Base-by-base conservation (phyloP, 2,329 filamentous ascomycete species). In the Diaporthe amygdali region DNA sequence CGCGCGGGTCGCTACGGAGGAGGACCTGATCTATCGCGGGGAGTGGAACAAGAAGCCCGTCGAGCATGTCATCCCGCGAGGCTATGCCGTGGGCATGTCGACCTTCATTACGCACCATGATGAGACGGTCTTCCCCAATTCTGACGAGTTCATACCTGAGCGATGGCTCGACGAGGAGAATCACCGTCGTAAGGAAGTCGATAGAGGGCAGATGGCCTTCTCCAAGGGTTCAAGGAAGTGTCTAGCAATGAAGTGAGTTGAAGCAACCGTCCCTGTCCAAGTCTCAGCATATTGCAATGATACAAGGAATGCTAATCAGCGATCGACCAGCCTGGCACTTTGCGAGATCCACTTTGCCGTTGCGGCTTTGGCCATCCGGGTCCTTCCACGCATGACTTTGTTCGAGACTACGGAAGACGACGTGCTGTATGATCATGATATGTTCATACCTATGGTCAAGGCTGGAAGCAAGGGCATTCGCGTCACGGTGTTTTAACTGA, bases 51-150 rank as follows among this genome's bases (percentile, higher is more conserved):
- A 74, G 41, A 64, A 41, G 51, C 39, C 20, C 12, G 63, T 71
- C 25, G 64, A 72, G 17, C 72, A 73, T 30, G 39, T 67, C 6
- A 73, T 77, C 37, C 76, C 75, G 6, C 68, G 71, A n/a, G 74
- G 75, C 27, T 70, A 69, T 1, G 72, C 75, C 15, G 64, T 76
- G 2, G 71, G 72, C 5, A 74, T 73, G 73, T 71, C 69, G 1
- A 66, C 74, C 0, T 75, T 71, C 55, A 66, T 74, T 56, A 71
- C 70, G 20, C 70, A 73, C 59, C 68, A 71, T 9, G 71, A 76
- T 55, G 66, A 72, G 34, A 34, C 30, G 5, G 32, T 75, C 15
- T 75, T 74, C 52, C 72, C 72, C 2, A 67, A 72, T 9, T 71
- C 74, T 9, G 34, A 64, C 30, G 47, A 37, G 47, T 76, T 75